phyloP scores from a whole-genome alignment of 2,329 filamentous ascomycete genomes.

The Coniochaeta pulveracea region DNA sequence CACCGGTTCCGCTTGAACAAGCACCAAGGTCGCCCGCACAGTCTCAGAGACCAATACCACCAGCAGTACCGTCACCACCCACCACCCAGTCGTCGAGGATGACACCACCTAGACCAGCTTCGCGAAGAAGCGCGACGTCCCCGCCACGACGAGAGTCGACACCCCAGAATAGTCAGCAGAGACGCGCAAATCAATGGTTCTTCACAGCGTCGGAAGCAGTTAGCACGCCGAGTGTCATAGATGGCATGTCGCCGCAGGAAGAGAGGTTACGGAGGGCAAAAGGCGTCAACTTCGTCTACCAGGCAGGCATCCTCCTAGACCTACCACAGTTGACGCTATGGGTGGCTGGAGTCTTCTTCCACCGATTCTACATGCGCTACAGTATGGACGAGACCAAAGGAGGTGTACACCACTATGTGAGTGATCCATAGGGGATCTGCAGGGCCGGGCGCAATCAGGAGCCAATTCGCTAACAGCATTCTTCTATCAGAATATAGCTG shows the following conservation, averaged over 20 bases:
- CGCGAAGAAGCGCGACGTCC: slow-evolving; percentile 29
- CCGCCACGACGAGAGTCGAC: slow-evolving; percentile 26
- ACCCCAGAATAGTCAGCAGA: slow-evolving; percentile 23
- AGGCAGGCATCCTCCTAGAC: slow-evolving; percentile 86
- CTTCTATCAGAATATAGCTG: slow-evolving; percentile 59
- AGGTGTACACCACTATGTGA: slow-evolving; percentile 82
- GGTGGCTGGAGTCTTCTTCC: slow-evolving; percentile 89
- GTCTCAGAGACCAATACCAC: slow-evolving; percentile 40
- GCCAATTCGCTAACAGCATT: slow-evolving; percentile 5
- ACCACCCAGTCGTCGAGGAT: slow-evolving; percentile 37
- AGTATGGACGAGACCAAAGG: slow-evolving; percentile 66
- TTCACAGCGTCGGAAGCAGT: slow-evolving; percentile 76
- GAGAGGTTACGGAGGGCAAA: slow-evolving; percentile 77
- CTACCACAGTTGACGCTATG: slow-evolving; percentile 85
- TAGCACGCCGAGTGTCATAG: slow-evolving; percentile 72
- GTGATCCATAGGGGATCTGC: slow-evolving; percentile 17
- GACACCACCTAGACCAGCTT: slow-evolving; percentile 40
- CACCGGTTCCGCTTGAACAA: slow-evolving; percentile 14
- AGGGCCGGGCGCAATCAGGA: background rate
- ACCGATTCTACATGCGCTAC: slow-evolving; percentile 87
- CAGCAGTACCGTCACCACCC: slow-evolving; percentile 50
- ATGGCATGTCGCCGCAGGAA: slow-evolving; percentile 66
- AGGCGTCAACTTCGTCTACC: slow-evolving; percentile 92
- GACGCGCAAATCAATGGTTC: slow-evolving; percentile 62
- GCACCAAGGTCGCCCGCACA: too few relatives aligned